phyloP scores from a whole-genome alignment of 78 protist genomes.

The Dictyostelium citrinum region DNA sequence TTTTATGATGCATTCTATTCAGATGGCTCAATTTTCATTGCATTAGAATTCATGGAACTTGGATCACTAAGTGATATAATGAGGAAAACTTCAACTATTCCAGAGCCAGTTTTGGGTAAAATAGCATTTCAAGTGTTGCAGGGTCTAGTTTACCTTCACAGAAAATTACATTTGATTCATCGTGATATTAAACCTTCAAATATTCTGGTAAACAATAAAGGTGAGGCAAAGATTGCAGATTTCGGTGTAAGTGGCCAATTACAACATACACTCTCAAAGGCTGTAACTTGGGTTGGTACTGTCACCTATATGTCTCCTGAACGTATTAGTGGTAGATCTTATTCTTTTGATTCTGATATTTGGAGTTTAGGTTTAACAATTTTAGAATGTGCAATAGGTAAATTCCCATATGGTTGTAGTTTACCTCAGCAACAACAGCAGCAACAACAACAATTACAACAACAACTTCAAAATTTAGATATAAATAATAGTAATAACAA shows the following conservation, averaged over 20 bases:
- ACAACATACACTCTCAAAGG: constrained; percentile 71
- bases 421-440: background rate
- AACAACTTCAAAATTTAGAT: background rate
- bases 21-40: constrained; percentile 79
- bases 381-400: constrained; percentile 84
- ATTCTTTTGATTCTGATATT: constrained; percentile 83
- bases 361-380: constrained; percentile 88
- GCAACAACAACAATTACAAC: background rate
- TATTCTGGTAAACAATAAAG: constrained; percentile 64
- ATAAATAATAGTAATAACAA: background rate
- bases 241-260: constrained; percentile 89
- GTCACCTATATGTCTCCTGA: constrained; percentile 88
- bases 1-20: constrained; percentile 87
- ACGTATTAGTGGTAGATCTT: constrained; percentile 84
- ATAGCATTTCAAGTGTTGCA: constrained; percentile 64
- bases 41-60: constrained; percentile 81
- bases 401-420: constrained; percentile 68
- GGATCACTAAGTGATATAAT: constrained; percentile 69
- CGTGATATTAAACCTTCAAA: constrained; percentile 89
- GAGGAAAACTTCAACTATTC: constrained; percentile 9
- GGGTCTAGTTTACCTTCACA: constrained; percentile 85
- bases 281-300: constrained; percentile 91
- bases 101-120: constrained; percentile 67
- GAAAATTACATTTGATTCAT: constrained; percentile 76
- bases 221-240: constrained; percentile 87